Evolutionary conservation across 768 basidiomycete genomes (phyloP).

Genomic region (Mycena galericulata): DNA sequence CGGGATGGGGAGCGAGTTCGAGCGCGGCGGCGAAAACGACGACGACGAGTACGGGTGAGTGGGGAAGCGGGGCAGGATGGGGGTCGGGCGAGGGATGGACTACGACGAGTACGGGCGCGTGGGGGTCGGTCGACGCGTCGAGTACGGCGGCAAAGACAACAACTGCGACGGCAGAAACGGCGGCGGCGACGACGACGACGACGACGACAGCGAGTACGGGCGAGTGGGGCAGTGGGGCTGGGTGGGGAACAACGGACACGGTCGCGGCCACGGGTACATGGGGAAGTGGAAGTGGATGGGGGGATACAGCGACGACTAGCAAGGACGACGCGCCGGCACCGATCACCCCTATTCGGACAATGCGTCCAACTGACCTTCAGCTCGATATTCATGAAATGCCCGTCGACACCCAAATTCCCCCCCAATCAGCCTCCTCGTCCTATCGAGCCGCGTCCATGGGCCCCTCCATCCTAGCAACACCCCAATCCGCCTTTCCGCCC

Average conservation of each 20-base stretch:
- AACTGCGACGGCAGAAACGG: too few relatives aligned
- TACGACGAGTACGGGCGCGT: too few relatives aligned
- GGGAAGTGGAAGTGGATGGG: conserved; percentile 14
- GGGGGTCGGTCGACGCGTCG: too few relatives aligned
- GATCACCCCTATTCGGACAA: neutral
- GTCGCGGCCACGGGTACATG: too few relatives aligned
- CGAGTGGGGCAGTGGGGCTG: neutral
- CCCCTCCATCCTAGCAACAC: conserved; percentile 20
- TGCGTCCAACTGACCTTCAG: conserved; percentile 1
- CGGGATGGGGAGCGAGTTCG: neutral
- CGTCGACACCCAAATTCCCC: conserved; percentile 7
- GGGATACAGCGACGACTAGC: neutral
- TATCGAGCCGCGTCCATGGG: conserved; percentile 22
- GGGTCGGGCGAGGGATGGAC: too few relatives aligned
- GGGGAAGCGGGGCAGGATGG: conserved; percentile 6
- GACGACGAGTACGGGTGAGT: neutral
- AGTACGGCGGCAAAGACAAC: too few relatives aligned
- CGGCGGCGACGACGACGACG: neutral
- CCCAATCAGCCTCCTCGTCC: conserved; percentile 24
- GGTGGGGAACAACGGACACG: too few relatives aligned
- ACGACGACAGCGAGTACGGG: neutral
- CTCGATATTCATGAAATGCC: conserved; percentile 8
- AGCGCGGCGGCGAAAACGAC: neutral
- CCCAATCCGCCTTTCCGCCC: conserved; percentile 21
- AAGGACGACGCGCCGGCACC: too few relatives aligned